A percentile compares a stretch with the other conserved stretches of the same genome.
Conservation (phyloP, 768 basidiomycete species). For the Sutorius australiensis region DNA sequence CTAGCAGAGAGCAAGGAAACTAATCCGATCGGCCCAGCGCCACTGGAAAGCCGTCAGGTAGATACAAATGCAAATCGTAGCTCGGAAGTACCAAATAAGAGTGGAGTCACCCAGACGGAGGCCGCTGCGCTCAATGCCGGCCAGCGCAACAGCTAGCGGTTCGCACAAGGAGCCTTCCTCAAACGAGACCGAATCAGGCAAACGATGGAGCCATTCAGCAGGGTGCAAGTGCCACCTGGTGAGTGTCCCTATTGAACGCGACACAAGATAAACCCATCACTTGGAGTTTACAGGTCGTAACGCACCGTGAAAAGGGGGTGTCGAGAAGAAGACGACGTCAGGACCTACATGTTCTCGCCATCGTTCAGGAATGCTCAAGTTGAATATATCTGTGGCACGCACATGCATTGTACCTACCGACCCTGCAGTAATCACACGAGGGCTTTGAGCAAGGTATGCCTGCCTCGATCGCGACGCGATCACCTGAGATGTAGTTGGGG, state of each 20-base stretch:
- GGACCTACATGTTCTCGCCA: slow-evolving; percentile 26
- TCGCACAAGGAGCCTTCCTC: slow-evolving; percentile 70
- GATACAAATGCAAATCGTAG: background rate
- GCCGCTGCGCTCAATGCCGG: slow-evolving; percentile 61
- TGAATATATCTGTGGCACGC: background rate
- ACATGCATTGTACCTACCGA: slow-evolving; percentile 65
- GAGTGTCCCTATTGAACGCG: slow-evolving; percentile 44
- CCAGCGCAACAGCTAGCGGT: slow-evolving; percentile 62
- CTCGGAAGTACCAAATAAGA: slow-evolving; percentile 48
- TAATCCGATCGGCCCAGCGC: slow-evolving; percentile 66
- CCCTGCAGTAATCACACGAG: slow-evolving; percentile 57
- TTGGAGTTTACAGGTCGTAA: background rate
- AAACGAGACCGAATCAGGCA: slow-evolving; percentile 58
- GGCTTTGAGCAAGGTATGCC: slow-evolving; percentile 66
- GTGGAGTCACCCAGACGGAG: slow-evolving; percentile 63
- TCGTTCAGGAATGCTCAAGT: background rate
- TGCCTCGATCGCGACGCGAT: slow-evolving; percentile 66
- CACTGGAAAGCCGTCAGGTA: slow-evolving; percentile 36
- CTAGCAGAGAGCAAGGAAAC: slow-evolving; percentile 58
- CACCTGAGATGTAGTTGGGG: slow-evolving; percentile 37
- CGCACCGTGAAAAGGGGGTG: slow-evolving; percentile 63
- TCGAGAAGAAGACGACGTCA: slow-evolving; percentile 63
- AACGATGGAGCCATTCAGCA: slow-evolving; percentile 62
- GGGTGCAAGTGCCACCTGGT: slow-evolving; percentile 67
- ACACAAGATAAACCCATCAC: background rate